These are phyloP conservation scores for Exophiala phaeomuriformis DNA, from an alignment of 2,329 filamentous ascomycete genomes.

Conservation along the genomic window DNA sequence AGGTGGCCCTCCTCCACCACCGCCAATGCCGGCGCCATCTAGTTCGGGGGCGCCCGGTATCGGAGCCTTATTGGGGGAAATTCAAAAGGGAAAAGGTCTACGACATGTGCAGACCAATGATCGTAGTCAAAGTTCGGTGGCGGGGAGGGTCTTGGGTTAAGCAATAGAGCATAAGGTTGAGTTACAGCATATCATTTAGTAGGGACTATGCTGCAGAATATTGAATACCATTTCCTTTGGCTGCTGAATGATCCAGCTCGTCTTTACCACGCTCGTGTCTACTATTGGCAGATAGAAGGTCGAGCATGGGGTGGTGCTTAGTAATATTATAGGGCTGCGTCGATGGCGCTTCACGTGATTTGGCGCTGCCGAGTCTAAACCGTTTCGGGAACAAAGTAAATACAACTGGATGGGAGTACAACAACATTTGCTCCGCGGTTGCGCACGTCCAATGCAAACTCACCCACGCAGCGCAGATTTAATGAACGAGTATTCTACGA, in stretches of 20 bases:
- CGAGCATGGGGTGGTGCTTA: not conserved
- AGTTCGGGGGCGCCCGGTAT: constrained; percentile 39
- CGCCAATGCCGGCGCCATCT: constrained; percentile 33
- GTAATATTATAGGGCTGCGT: no score
- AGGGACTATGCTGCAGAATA: no score
- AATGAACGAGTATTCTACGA: no score
- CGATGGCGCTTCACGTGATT: not conserved
- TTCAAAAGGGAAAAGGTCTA: constrained; percentile 68
- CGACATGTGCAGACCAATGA: constrained; percentile 89
- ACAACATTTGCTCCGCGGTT: not conserved
- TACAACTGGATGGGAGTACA: constrained; percentile 2
- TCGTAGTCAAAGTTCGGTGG: constrained; percentile 62
- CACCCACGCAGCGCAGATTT: not conserved
- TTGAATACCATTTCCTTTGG: no score
- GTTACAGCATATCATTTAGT: no score
- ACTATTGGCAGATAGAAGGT: not conserved
- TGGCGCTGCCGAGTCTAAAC: constrained; percentile 6
- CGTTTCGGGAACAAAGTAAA: constrained; percentile 5
- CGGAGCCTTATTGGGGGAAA: constrained; percentile 68
- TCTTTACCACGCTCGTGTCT: no score
- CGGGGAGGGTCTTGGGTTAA: constrained; percentile 61
- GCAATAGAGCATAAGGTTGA: not conserved
- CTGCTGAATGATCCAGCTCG: no score
- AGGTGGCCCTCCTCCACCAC: constrained; percentile 33
- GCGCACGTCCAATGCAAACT: not conserved